Evolutionary conservation across 2,329 filamentous ascomycete genomes (phyloP).

Genomic region (Aspergillus candidus): DNA sequence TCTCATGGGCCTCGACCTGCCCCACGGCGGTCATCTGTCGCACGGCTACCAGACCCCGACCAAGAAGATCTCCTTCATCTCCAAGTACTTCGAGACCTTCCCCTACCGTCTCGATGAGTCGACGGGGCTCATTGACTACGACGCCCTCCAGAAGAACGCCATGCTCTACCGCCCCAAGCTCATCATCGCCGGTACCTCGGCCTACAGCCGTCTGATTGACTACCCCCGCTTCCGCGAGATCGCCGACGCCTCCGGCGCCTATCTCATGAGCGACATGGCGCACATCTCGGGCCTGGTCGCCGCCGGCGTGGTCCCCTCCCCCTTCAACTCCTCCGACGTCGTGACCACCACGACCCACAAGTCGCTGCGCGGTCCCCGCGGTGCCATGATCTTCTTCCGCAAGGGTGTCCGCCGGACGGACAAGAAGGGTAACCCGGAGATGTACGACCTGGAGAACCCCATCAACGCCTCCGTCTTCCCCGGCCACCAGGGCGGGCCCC

Average conservation of each 20-base stretch:
- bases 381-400: slow-evolving; percentile 99
- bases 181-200: slow-evolving; percentile 91
- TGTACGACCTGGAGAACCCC: slow-evolving; percentile 89
- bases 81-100: slow-evolving; percentile 98
- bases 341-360: slow-evolving; percentile 99
- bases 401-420: slow-evolving; percentile 90
- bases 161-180: slow-evolving; percentile 92
- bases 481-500: slow-evolving; percentile 94
- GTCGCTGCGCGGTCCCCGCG: slow-evolving; percentile 92
- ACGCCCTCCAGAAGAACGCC: slow-evolving; percentile 82
- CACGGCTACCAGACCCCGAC: slow-evolving; percentile 96
- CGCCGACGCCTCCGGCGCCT: slow-evolving; percentile 86
- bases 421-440: slow-evolving; percentile 81
- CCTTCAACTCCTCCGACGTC: slow-evolving; percentile 87
- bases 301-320: slow-evolving; percentile 85
- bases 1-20: slow-evolving; percentile 92
- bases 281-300: slow-evolving; percentile 97
- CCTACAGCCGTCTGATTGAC: slow-evolving; percentile 97
- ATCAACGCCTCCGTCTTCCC: slow-evolving; percentile 99
- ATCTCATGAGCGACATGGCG: slow-evolving; percentile 95
- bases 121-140: slow-evolving; percentile 97
- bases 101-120: slow-evolving; percentile 73
- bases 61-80: slow-evolving; percentile 95
- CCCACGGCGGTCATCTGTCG: slow-evolving; percentile 88
- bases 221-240: slow-evolving; percentile 95